These are phyloP conservation scores for Tetrapisispora pingtungensis DNA, from an alignment of 805 yeast genomes.

Conservation along the genomic window DNA sequence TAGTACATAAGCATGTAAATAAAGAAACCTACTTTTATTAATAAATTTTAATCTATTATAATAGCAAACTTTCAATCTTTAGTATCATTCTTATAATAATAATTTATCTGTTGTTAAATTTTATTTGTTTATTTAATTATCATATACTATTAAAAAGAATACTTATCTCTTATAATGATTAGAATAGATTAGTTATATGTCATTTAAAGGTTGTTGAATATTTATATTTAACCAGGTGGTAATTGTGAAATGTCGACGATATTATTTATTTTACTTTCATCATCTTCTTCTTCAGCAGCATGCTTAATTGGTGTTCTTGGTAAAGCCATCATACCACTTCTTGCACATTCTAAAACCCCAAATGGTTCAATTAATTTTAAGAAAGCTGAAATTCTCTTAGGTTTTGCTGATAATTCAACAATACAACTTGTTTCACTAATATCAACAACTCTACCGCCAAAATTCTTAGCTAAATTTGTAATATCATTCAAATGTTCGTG, in stretches of 20 bases:
- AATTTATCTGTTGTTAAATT: too few species aligned
- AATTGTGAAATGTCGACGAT: constrained; percentile 79
- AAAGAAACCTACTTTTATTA: background rate
- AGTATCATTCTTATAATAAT: too few species aligned
- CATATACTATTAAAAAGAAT: background rate
- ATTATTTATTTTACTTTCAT: constrained; percentile 41
- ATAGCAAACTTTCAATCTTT: too few species aligned
- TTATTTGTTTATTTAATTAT: background rate
- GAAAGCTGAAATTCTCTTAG: constrained; percentile 77
- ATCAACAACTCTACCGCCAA: constrained; percentile 90
- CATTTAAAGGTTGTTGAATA: background rate
- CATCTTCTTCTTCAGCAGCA: constrained; percentile 45
- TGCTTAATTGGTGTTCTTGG: constrained; percentile 84
- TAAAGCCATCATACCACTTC: constrained; percentile 98
- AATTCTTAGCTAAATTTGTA: constrained; percentile 67
- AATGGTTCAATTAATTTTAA: constrained; percentile 87
- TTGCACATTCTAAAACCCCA: constrained; percentile 90
- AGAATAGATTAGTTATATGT: too few species aligned
- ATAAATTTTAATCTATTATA: background rate
- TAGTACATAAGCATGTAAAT: background rate
- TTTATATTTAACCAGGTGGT: constrained; percentile 73
- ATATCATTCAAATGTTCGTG: constrained; percentile 81
- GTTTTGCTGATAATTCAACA: constrained; percentile 90
- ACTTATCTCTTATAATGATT: background rate
- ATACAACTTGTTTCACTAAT: constrained; percentile 88